phyloP scores from a whole-genome alignment of 2,329 filamentous ascomycete species.

The Arthroderma uncinatum region DNA sequence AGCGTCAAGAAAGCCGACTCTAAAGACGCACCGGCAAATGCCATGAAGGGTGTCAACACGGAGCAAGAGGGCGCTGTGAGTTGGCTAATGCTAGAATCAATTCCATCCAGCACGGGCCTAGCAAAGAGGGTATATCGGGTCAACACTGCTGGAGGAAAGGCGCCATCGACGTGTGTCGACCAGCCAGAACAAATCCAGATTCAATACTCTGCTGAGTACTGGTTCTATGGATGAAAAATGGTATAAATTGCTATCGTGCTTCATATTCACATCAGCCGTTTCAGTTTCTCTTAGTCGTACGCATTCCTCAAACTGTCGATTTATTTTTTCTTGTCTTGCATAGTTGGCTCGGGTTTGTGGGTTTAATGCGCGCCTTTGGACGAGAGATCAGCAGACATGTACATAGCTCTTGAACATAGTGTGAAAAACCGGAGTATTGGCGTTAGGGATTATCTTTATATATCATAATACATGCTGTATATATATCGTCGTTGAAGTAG shows the following conservation, averaged over 20 bases:
- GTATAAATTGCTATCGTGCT: background rate
- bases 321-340: background rate
- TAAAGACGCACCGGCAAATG: constrained; percentile 51
- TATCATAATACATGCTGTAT: background rate
- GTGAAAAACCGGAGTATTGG: background rate
- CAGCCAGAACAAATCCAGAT: constrained; percentile 55
- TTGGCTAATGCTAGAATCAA: constrained; percentile 61
- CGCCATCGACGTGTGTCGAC: constrained; percentile 62
- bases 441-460: background rate
- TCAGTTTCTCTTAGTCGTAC: background rate
- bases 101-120: constrained; percentile 46
- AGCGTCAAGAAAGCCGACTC: constrained; percentile 52
- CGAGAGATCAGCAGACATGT: background rate
- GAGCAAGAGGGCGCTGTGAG: constrained; percentile 57
- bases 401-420: background rate
- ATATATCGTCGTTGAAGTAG: background rate
- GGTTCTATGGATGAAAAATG: constrained; percentile 39
- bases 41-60: constrained; percentile 46
- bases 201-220: constrained; percentile 73
- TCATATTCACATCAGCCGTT: background rate
- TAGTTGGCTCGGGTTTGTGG: background rate
- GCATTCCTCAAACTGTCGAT: background rate
- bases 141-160: constrained; percentile 67
- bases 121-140: constrained; percentile 72
- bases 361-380: background rate